Evolutionary conservation across 495 filamentous ascomycete genomes (phyloP), one percentile per base, ranked within the genome.

Genomic region (Schizothecium vesticola): DNA sequence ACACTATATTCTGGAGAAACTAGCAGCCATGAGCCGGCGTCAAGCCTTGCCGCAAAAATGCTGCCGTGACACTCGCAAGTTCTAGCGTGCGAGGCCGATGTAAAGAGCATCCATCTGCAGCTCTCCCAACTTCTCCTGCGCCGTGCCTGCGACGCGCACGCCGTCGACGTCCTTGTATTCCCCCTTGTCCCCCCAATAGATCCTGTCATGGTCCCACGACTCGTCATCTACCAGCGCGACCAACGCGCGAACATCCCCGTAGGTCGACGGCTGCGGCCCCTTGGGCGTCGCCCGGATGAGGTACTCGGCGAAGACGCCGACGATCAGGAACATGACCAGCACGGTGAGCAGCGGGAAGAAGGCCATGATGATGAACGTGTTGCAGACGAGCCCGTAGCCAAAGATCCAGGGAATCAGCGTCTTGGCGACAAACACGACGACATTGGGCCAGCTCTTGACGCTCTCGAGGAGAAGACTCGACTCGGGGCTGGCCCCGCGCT

Each of bases 161-260:
- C 57, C 56, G 3, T 12, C 56, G 12, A 19, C 11, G 11, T 23
- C 21, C 28, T 25, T 58, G 11, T 19, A 24, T 2, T 36, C 65
- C 56, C 65, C 65, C 57, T 60, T 66, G 36, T 66, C 65, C 11
- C 65, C 65, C 65, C 65, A 66, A 60, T 56, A 66, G 4, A 66
- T 22, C 31, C 56, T 55, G 9, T 66, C 65, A 7, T 26, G 28
- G 26, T 11, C 57, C 65, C 65, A 66, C 16, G 43, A 51, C 19
- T 51, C 43, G 19, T 61, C 65, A 28, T 66, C 65, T 29, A 61
- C 65, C 21, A 60, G 57, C 56, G 28, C 65, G 13, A 11, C 65
- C 31, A 66, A 24, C 28, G 31, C 65, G n/a, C 21, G 6, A 3
- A 66, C 29, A 22, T 66, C 65, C 22, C 65, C 65, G 25, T 60